Base-by-base conservation (phyloP, 768 basidiomycete genomes). In the Hysterangium stoloniferum region DNA sequence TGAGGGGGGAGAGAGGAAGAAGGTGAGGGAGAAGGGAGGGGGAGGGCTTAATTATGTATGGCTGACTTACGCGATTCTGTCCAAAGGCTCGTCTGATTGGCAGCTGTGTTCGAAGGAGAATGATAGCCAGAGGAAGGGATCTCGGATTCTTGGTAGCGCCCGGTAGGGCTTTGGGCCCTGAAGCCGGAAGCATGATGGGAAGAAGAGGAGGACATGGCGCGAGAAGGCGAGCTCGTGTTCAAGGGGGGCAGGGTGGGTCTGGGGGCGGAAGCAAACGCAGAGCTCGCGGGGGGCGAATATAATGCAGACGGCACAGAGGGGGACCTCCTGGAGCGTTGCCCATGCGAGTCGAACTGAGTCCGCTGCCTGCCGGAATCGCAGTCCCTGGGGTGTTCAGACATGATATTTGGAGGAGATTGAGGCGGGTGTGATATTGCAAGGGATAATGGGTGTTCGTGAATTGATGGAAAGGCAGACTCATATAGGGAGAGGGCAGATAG, bases 171-270 rank as follows among this genome's bases (percentile, higher is more conserved):
- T 66, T 4, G 64, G 60, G 1, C 60, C 43, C 22, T 69, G 70
- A 25, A 58, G 63, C 5, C 55, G 33, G 33, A 34, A n/a, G 9
- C 9, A n/a, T n/a, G n/a, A n/a, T n/a, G n/a, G 38, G 38, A 20
- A 9, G 57, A 7, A 64, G 64, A 13, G 67, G 54, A 13, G 73
- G 65, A 59, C 79, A 80, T 38, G 68, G 64, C 11, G 71, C 64
- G 62, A 41, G 72, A 67, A 52, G 72, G 51, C 20, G 79, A 74
- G 64, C 84, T 86, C 20, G 76, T 74, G 29, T 80, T 76, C 13
- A 80, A 75, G 7, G 83, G 80, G 11, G 82, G 80, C 56, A 82
- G 80, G 62, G 83, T 76, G 58, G 71, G 67, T 43, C 56, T 58
- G 37, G 65, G 68, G 48, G 64, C 66, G 58, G 68, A 60, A 40